Evolutionary conservation across 2,329 filamentous ascomycete species (phyloP), one percentile per base, ranked within the genome.

Genomic region (Albophoma yamanashiensis): DNA sequence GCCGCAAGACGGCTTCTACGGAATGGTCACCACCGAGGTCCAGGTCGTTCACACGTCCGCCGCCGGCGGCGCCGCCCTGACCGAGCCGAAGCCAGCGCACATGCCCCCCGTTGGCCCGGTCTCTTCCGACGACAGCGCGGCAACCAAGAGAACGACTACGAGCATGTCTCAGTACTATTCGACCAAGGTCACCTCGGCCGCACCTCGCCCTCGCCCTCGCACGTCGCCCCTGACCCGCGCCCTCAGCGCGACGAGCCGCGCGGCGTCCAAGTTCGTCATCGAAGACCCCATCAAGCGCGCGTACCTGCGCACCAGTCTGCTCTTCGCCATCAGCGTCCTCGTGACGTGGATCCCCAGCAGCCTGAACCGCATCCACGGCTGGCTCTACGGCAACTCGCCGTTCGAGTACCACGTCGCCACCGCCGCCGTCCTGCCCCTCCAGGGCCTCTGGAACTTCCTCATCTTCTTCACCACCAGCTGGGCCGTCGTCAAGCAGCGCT

Each of bases 361-460:
- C 61, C 79, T 89, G 68, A 93, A 93, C 72, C 81, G 89, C 38
- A 82, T 92, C 36, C 88, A 91, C 72, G 82, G 84, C 63, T 80
- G 91, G 63, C 73, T 85, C 9, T 73, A 82, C 57, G 69, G 78
- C 15, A 66, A 74, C 11, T 77, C 79, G 38, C 81, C 79, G 61
- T 92, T 85, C 69, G 81, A 79, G 14, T 82, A 91, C 57, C 88
- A 89, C 68, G 80, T 91, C 57, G 82, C 84, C 1, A 86, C 87
- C 8, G 86, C 87, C 2, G 78, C 89, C 1, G 89, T 92, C 0
- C 77, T 93, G 4, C 89, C 90, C 0, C 77, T 91, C 1, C 90
- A 93, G 70, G 90, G 90, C 0, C 82, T 91, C 39, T 92, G 89
- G 89, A 93, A 93, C 68, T 82, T 85, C 38, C 75, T 90, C 58